Conservation (phyloP, 2,329 filamentous ascomycete species). For the Alternaria brassicicola region DNA sequence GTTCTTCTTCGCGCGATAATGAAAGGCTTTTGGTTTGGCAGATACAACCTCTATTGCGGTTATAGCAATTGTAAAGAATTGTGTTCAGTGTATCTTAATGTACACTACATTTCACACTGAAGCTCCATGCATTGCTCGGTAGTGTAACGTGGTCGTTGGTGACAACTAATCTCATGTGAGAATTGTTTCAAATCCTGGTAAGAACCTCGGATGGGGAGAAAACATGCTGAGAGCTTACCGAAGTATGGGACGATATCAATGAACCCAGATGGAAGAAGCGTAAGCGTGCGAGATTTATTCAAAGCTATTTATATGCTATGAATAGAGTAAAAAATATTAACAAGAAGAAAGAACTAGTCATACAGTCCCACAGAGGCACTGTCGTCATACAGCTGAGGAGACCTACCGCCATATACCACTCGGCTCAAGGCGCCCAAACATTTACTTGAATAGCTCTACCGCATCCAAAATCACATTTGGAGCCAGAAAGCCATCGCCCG, state of each 20-base stretch:
- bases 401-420: background rate
- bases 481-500: conserved; percentile 60
- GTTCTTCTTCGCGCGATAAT: background rate
- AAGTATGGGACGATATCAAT: background rate
- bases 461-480: conserved; percentile 58
- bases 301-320: background rate
- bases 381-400: background rate
- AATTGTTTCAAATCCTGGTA: background rate
- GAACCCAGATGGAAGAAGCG: background rate
- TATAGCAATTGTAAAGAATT: background rate
- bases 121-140: background rate
- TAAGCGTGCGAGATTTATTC: background rate
- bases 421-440: background rate
- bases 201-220: background rate
- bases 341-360: background rate
- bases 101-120: background rate
- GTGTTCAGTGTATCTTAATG: background rate
- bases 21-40: background rate
- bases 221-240: background rate
- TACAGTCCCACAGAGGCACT: background rate
- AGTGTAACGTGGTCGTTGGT: background rate
- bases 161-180: background rate
- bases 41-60: background rate
- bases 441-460: conserved; percentile 42
- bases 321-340: background rate